Percentiles rank a stretch among this genome's conserved stretches.
Evolutionary conservation across 1,139 yeast species (phyloP).

Genomic region (Suhomyces yuchorum): DNA sequence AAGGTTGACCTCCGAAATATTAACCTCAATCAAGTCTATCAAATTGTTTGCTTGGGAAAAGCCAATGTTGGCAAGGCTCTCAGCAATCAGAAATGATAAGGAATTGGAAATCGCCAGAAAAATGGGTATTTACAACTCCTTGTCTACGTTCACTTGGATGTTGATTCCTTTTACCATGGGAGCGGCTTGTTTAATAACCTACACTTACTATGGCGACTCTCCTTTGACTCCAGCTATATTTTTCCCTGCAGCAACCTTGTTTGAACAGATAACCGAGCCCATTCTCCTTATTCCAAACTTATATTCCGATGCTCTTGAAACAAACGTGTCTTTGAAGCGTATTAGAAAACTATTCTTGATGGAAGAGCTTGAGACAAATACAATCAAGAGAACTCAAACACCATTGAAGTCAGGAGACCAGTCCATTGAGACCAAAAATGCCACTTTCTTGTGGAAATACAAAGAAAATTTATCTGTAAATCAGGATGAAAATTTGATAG

Average conservation of each 20-base stretch:
- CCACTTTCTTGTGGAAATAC: constrained; percentile 19
- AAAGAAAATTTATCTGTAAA: constrained; percentile 12
- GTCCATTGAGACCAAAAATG: constrained; percentile 16
- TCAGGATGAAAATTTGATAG: constrained; percentile 15
- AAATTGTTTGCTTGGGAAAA: constrained; percentile 45
- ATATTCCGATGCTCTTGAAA: constrained; percentile 33
- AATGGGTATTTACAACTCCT: constrained; percentile 36
- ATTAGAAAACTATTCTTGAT: constrained; percentile 32
- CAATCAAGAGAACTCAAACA: constrained; percentile 18
- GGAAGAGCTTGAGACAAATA: constrained; percentile 35
- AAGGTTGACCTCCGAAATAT: constrained; percentile 41
- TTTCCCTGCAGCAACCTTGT: constrained; percentile 44
- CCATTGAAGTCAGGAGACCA: constrained; percentile 15
- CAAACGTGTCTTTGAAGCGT: constrained; percentile 37
- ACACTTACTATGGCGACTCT: constrained; percentile 25
- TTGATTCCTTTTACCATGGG: constrained; percentile 41
- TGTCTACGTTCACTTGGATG: constrained; percentile 38
- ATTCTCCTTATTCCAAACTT: constrained; percentile 37
- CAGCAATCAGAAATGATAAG: constrained; percentile 37
- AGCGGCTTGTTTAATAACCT: constrained; percentile 35
- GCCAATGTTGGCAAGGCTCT: constrained; percentile 40
- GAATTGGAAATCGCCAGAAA: constrained; percentile 33
- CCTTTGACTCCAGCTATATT: constrained; percentile 40
- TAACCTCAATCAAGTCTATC: constrained; percentile 42
- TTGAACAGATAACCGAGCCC: constrained; percentile 39